Conservation (phyloP, 495 filamentous ascomycete species). For the Podospora anserina region DNA sequence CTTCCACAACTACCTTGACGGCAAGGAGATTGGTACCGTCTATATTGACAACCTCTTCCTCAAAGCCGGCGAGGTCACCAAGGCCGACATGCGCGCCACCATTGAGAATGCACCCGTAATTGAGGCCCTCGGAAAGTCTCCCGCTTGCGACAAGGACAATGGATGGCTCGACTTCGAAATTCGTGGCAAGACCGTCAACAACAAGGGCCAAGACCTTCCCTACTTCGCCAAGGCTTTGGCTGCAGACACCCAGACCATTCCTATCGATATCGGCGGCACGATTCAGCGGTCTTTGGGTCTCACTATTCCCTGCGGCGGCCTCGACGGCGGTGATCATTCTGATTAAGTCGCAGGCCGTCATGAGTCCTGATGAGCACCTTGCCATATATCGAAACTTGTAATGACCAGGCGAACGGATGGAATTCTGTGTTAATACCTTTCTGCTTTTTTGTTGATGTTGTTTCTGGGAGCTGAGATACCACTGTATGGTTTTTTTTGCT, state of each 20-base stretch:
- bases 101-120: constrained; percentile 53
- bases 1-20: constrained; percentile 55
- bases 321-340: not conserved
- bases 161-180: constrained; percentile 60
- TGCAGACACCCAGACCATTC: constrained; percentile 34
- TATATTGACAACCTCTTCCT: constrained; percentile 58
- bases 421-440: constrained; percentile 6
- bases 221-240: constrained; percentile 57
- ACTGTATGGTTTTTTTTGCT: constrained; percentile 6
- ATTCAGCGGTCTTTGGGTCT: constrained; percentile 24
- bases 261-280: constrained; percentile 34
- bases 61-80: constrained; percentile 56
- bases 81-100: constrained; percentile 51
- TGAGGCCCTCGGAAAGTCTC: constrained; percentile 32
- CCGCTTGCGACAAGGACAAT: constrained; percentile 43
- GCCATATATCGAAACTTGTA: constrained; percentile 5
- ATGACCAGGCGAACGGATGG: not conserved
- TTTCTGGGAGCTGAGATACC: not conserved
- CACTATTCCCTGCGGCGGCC: constrained; percentile 23
- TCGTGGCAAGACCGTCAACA: constrained; percentile 54
- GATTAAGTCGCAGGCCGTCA: not conserved
- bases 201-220: constrained; percentile 55
- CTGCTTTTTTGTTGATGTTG: constrained; percentile 15
- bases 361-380: not conserved
- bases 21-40: constrained; percentile 51